Percentiles rank a stretch among this genome's conserved stretches.
phyloP scores from a whole-genome alignment of 1,139 yeast genomes.

The Candida tropicalis region DNA sequence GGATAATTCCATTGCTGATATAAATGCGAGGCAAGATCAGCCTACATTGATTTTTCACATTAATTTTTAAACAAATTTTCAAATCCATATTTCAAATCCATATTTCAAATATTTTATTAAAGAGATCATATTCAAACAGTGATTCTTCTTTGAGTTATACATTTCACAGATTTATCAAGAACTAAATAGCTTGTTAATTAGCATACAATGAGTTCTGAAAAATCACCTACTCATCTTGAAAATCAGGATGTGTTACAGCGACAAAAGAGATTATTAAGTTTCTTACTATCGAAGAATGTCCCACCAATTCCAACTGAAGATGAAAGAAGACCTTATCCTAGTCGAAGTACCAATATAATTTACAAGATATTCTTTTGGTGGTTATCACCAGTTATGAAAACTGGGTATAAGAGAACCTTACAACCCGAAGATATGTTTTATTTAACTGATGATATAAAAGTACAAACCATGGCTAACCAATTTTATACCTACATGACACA shows the following conservation, averaged over 20 bases:
- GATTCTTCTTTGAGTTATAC: no score
- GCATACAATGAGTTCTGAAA: not conserved
- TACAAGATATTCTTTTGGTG: conserved; percentile 52
- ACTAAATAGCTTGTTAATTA: no score
- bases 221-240: conserved; percentile 10
- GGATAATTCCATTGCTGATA: no score
- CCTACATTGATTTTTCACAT: no score
- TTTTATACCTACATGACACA: conserved; percentile 29
- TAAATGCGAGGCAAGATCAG: no score
- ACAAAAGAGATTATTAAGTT: conserved; percentile 35
- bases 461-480: conserved; percentile 35
- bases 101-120: no score
- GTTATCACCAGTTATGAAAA: conserved; percentile 47
- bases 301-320: conserved; percentile 42
- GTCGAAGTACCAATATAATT: conserved; percentile 31
- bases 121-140: no score
- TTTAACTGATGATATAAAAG: conserved; percentile 39
- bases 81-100: no score
- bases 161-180: no score
- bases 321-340: conserved; percentile 45
- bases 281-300: conserved; percentile 32
- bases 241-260: conserved; percentile 17
- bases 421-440: conserved; percentile 47
- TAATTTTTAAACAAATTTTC: no score
- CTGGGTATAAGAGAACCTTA: conserved; percentile 56